These are phyloP conservation scores for Gaultheria prostrata DNA, from an alignment of 148 eudicot genomes.

Conservation along the genomic window DNA sequence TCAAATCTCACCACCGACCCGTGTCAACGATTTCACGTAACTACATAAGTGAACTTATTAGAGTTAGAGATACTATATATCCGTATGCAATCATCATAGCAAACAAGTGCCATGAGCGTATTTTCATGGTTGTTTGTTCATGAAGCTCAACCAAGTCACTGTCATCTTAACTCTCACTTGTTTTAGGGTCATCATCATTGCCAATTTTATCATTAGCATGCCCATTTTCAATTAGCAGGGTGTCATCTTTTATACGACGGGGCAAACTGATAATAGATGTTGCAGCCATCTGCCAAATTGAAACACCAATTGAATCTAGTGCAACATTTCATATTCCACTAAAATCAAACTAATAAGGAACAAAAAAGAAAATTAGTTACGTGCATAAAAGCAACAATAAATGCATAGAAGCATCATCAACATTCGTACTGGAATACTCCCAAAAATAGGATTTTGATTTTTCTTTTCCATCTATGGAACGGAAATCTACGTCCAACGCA, in stretches of 20 bases:
- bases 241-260: conserved; percentile 18
- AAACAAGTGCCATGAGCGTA: conserved; percentile 66
- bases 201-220: conserved; percentile 37
- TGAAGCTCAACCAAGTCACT: conserved; percentile 39
- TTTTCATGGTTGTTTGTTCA: conserved; percentile 29
- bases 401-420: background rate
- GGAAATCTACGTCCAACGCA: background rate
- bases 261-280: conserved; percentile 28
- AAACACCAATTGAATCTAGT: conserved; percentile 67
- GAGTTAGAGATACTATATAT: conserved; percentile 49
- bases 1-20: conserved; percentile 94
- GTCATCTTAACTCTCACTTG: conserved; percentile 56
- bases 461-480: background rate
- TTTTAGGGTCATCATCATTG: conserved; percentile 33
- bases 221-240: conserved; percentile 42
- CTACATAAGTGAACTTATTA: conserved; percentile 50
- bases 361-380: background rate
- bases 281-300: conserved; percentile 91
- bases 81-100: conserved; percentile 92
- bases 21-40: conserved; percentile 70
- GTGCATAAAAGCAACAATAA: conserved; percentile 5
- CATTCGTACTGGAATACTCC: background rate
- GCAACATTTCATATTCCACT: conserved; percentile 24
- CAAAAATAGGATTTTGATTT: background rate
- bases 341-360: background rate